A percentile compares a stretch with the other conserved stretches of the same genome.
Conservation (phyloP, 441 rosid species). For the Hura crepitans region DNA sequence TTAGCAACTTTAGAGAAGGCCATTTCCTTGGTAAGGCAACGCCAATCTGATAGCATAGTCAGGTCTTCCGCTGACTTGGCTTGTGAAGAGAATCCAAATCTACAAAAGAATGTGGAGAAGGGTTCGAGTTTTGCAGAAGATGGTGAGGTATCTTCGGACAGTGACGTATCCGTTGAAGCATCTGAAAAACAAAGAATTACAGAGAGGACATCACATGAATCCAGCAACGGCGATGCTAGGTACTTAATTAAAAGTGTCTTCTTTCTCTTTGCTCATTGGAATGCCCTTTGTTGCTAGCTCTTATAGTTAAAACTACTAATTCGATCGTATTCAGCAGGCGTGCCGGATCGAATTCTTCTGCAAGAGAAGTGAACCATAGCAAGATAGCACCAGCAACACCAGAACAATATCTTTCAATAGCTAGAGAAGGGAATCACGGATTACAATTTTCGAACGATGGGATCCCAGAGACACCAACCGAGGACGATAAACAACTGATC, state of each 20-base stretch:
- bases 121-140: slow-evolving; percentile 23
- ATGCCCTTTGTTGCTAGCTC: not conserved
- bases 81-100: slow-evolving; percentile 28
- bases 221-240: slow-evolving; percentile 36
- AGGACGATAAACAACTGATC: slow-evolving; percentile 19
- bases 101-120: slow-evolving; percentile 27
- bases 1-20: slow-evolving; percentile 67
- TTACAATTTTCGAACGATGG: slow-evolving; percentile 26
- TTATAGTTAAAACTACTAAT: not conserved
- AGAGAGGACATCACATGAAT: slow-evolving; percentile 39
- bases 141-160: slow-evolving; percentile 27
- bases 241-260: slow-evolving; percentile 11
- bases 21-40: slow-evolving; percentile 51
- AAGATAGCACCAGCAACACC: slow-evolving; percentile 61
- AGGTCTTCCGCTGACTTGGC: slow-evolving; percentile 27
- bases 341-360: slow-evolving; percentile 41
- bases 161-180: slow-evolving; percentile 31
- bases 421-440: slow-evolving; percentile 28
- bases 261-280: too few relatives aligned
- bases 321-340: slow-evolving; percentile 35
- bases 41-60: slow-evolving; percentile 31
- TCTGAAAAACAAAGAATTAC: slow-evolving; percentile 21
- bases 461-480: slow-evolving; percentile 22
- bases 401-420: slow-evolving; percentile 28
- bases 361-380: slow-evolving; percentile 53